phyloP scores from a whole-genome alignment of 164 flowering plant genomes.

The Buxus sempervirens region DNA sequence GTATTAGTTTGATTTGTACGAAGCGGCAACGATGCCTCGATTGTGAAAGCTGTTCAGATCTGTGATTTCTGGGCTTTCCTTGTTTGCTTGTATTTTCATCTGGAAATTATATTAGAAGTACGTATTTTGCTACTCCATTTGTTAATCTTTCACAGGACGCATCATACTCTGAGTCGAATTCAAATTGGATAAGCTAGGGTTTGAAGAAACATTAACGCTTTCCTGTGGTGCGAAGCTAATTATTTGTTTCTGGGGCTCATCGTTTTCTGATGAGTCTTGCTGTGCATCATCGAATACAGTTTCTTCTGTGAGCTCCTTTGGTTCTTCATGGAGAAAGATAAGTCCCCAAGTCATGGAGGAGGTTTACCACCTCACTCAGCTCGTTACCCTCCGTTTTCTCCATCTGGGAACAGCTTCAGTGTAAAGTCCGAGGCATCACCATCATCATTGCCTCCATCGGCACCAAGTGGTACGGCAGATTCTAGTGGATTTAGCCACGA shows the following conservation, averaged over 20 bases:
- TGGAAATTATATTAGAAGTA: too few species aligned
- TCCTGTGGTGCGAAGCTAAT: background rate
- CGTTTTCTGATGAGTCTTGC: background rate
- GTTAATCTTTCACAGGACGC: background rate
- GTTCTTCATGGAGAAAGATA: slow-evolving; percentile 26
- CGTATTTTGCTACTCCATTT: too few species aligned
- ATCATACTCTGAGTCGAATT: background rate
- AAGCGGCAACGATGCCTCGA: background rate
- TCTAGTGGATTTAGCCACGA: slow-evolving; percentile 69
- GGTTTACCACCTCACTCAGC: slow-evolving; percentile 23
- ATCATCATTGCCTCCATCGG: slow-evolving; percentile 11
- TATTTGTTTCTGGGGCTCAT: background rate
- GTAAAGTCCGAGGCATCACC: slow-evolving; percentile 19
- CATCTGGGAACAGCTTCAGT: slow-evolving; percentile 6
- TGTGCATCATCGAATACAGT: background rate
- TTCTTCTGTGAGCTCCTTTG: background rate
- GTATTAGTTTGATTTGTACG: too few species aligned
- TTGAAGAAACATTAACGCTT: background rate
- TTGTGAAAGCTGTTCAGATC: background rate
- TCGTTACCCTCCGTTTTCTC: slow-evolving; percentile 14
- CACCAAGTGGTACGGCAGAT: slow-evolving; percentile 21
- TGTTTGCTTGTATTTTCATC: too few species aligned
- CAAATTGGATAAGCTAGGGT: background rate
- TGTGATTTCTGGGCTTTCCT: background rate
- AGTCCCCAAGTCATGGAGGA: slow-evolving; percentile 17